These are phyloP conservation scores for Hemisphaericaspora subhashii DNA, from an alignment of 1,139 yeast genomes.

Conservation along the genomic window DNA sequence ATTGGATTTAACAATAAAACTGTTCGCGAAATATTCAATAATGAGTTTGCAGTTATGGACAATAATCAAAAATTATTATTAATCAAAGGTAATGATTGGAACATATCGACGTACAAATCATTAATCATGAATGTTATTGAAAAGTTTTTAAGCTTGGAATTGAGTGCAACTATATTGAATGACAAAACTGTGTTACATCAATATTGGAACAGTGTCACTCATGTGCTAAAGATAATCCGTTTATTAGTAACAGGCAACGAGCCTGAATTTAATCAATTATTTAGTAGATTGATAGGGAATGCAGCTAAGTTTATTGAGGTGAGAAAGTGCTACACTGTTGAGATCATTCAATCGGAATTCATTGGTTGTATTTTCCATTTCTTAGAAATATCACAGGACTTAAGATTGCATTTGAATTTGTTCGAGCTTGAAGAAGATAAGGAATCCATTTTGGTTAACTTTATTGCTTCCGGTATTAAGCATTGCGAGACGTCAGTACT, in stretches of 20 bases:
- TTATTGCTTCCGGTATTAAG: constrained; percentile 41
- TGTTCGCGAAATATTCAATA: constrained; percentile 47
- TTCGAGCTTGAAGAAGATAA: constrained; percentile 33
- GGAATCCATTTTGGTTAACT: constrained; percentile 34
- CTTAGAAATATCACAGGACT: constrained; percentile 33
- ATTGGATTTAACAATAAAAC: constrained; percentile 43
- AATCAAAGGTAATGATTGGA: constrained; percentile 45
- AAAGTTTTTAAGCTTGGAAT: constrained; percentile 37
- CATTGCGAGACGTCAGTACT: constrained; percentile 36
- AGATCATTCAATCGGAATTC: constrained; percentile 29
- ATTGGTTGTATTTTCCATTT: constrained; percentile 32
- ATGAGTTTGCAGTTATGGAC: constrained; percentile 58
- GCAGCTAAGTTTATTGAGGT: constrained; percentile 26
- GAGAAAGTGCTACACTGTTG: constrained; percentile 23
- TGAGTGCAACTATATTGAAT: constrained; percentile 26
- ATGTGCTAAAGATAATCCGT: constrained; percentile 42
- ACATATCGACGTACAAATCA: constrained; percentile 63
- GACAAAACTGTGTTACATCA: constrained; percentile 21
- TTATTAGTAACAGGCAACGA: constrained; percentile 58
- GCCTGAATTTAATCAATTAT: constrained; percentile 43
- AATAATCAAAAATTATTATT: constrained; percentile 38
- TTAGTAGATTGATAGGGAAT: constrained; percentile 25
- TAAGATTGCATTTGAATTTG: constrained; percentile 29
- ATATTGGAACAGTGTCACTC: constrained; percentile 29
- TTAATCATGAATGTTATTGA: constrained; percentile 49